phyloP scores from a whole-genome alignment of 345 rosid genomes.

The Brassica rapa region DNA sequence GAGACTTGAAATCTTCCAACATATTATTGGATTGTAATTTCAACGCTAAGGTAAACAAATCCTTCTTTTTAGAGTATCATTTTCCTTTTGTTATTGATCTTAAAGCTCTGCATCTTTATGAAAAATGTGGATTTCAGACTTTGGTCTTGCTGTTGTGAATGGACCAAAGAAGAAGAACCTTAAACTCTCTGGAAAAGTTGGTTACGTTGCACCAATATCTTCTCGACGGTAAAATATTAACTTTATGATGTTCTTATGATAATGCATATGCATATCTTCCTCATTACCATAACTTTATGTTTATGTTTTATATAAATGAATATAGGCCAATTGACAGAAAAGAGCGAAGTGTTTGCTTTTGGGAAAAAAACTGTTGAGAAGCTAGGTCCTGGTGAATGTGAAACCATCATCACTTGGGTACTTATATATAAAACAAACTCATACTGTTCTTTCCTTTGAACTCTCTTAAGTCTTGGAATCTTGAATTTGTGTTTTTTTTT shows the following conservation, averaged over 20 bases:
- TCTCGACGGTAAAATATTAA: slow-evolving; percentile 57
- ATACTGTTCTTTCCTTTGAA: background rate
- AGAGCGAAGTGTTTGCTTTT: slow-evolving; percentile 94
- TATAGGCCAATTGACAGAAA: slow-evolving; percentile 89
- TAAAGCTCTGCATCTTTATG: background rate
- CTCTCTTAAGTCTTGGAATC: slow-evolving; percentile 25
- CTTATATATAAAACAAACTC: background rate
- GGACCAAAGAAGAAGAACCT: slow-evolving; percentile 65
- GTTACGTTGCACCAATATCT: slow-evolving; percentile 93
- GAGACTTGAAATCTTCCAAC: slow-evolving; percentile 98
- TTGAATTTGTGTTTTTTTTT: slow-evolving; percentile 8
- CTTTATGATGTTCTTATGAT: background rate
- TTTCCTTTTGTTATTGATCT: background rate
- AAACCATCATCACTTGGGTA: slow-evolving; percentile 97
- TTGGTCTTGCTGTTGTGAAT: slow-evolving; percentile 87
- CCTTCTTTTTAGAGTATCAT: background rate
- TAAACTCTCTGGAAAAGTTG: slow-evolving; percentile 92
- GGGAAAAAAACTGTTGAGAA: slow-evolving; percentile 91
- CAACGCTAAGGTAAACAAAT: slow-evolving; percentile 82
- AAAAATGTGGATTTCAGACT: slow-evolving; percentile 79
- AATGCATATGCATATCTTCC: background rate
- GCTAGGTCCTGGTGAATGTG: slow-evolving; percentile 83
- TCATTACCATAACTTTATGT: background rate
- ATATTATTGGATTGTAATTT: slow-evolving; percentile 81
- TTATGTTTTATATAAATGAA: background rate